A percentile compares a stretch with the other conserved stretches of the same genome.
Conservation (phyloP, 164 flowering plant genomes). For the Piper betle region DNA sequence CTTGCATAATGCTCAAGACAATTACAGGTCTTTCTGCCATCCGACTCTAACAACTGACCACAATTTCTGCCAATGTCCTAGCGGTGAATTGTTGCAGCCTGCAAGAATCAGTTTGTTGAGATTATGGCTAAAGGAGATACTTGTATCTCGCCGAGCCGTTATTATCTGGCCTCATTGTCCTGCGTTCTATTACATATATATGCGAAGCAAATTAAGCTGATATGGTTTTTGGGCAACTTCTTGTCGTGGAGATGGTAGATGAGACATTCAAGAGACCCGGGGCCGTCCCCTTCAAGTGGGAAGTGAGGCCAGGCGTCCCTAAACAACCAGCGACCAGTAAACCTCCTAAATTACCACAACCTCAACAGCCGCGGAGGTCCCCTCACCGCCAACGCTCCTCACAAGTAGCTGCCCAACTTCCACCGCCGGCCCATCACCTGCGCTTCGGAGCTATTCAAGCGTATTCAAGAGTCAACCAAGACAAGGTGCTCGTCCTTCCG, state of each 20-base stretch:
- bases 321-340: constrained; percentile 12
- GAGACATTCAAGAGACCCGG: constrained; percentile 55
- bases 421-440: not conserved
- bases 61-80: no score
- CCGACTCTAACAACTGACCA: no score
- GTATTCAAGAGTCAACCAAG: not conserved
- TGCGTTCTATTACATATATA: no score
- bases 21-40: no score
- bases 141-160: no score
- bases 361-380: not conserved
- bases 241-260: constrained; percentile 8
- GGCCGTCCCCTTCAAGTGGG: constrained; percentile 78
- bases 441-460: not conserved
- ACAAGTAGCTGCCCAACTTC: not conserved
- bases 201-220: no score
- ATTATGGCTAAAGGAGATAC: no score
- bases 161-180: no score
- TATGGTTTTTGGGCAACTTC: no score
- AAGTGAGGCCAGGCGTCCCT: constrained; percentile 65
- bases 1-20: no score
- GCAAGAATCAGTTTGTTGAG: no score
- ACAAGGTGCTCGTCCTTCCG: constrained; percentile 8
- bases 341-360: constrained; percentile 10
- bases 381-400: not conserved
- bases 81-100: no score